phyloP scores from a whole-genome alignment of 1,284 basidiomycete species.

The Cutaneotrichosporon dermatis region DNA sequence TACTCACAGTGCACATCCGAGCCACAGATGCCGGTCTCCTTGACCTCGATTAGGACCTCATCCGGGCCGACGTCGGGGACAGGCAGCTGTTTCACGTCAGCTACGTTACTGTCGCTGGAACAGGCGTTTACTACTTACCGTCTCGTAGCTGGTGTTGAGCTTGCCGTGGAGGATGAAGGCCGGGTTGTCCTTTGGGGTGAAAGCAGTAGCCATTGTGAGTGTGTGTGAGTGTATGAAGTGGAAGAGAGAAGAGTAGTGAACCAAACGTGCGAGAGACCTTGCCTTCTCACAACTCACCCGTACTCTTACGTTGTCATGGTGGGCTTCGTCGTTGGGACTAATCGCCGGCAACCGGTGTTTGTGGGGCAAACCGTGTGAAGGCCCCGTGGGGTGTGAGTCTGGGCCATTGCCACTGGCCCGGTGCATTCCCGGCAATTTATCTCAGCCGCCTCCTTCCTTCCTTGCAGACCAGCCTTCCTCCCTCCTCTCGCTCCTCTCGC shows the following conservation, averaged over 20 bases:
- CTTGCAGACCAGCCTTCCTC: too few relatives aligned
- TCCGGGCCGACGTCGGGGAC: slow-evolving; percentile 70
- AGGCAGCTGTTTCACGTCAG: slow-evolving; percentile 56
- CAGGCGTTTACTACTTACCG: slow-evolving; percentile 16
- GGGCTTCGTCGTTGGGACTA: too few relatives aligned
- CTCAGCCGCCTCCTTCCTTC: too few relatives aligned
- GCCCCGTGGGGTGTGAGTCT: too few relatives aligned
- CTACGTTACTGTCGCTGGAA: slow-evolving; percentile 6
- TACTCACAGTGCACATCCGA: slow-evolving; percentile 62
- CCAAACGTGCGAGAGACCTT: slow-evolving; percentile 40
- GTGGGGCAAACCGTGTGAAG: not conserved
- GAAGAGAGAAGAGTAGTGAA: too few relatives aligned
- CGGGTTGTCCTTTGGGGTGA: slow-evolving; percentile 39
- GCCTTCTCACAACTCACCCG: slow-evolving; percentile 18
- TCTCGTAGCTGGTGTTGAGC: slow-evolving; percentile 35
- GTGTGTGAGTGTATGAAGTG: not conserved
- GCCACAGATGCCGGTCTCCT: slow-evolving; percentile 91
- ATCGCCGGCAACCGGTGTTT: too few relatives aligned
- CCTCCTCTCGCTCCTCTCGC: too few relatives aligned
- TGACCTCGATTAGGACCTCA: slow-evolving; percentile 83
- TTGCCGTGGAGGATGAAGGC: slow-evolving; percentile 44
- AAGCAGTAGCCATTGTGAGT: slow-evolving; percentile 15
- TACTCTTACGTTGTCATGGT: too few relatives aligned
- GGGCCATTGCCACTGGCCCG: too few relatives aligned
- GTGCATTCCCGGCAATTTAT: not conserved